Percentiles rank a stretch among this genome's conserved stretches.
Evolutionary conservation across 1,284 basidiomycete species (phyloP).

Genomic region (Pholiota adiposa): DNA sequence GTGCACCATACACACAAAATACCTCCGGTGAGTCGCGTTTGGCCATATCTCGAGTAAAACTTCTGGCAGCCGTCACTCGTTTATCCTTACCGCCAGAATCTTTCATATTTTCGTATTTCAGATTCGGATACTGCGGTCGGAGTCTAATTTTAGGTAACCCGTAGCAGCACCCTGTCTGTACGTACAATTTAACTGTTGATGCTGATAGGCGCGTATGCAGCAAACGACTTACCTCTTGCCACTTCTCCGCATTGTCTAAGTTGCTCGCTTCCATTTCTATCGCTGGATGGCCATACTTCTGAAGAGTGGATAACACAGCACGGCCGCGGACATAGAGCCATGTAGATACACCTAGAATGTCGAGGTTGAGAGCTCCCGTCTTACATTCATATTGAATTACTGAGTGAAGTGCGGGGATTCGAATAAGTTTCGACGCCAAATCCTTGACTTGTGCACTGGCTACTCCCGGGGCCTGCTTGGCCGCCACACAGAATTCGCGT

Average conservation of each 20-base stretch:
- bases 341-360: too few relatives aligned
- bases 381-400: too few relatives aligned
- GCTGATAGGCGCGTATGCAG: background rate
- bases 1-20: constrained; percentile 40
- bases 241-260: too few relatives aligned
- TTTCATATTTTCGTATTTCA: constrained; percentile 11
- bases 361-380: too few relatives aligned
- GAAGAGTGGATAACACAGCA: too few relatives aligned
- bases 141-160: constrained; percentile 28
- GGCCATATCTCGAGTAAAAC: constrained; percentile 36
- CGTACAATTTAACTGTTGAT: background rate
- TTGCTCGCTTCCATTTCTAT: too few relatives aligned
- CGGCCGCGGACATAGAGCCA: too few relatives aligned
- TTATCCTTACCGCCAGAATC: constrained; percentile 19
- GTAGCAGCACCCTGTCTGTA: constrained; percentile 32
- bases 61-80: constrained; percentile 35
- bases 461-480: too few relatives aligned
- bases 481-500: background rate
- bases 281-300: too few relatives aligned
- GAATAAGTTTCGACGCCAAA: background rate
- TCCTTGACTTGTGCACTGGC: background rate
- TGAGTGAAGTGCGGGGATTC: background rate
- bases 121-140: constrained; percentile 25
- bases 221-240: background rate
- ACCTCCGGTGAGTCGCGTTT: constrained; percentile 34